phyloP scores from a whole-genome alignment of 1,284 basidiomycete species.

The Pseudozyma sp. region DNA sequence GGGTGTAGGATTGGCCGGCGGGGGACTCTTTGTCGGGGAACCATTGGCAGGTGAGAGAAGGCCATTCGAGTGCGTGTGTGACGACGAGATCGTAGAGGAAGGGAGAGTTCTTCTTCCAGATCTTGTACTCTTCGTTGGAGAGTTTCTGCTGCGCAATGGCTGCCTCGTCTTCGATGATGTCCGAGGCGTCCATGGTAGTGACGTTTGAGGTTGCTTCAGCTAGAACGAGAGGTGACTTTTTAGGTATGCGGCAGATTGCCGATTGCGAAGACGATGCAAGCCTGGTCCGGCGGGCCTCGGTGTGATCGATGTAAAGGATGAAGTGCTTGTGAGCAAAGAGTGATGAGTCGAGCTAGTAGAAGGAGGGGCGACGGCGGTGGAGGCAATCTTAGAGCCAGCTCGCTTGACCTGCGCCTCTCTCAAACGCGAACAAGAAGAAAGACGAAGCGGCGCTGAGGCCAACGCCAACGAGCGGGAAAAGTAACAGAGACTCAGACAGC shows the following conservation, averaged over 20 bases:
- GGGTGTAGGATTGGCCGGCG: slow-evolving; percentile 87
- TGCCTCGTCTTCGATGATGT: slow-evolving; percentile 60
- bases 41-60: slow-evolving; percentile 97
- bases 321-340: background rate
- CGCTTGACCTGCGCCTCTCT: too few species aligned
- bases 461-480: slow-evolving; percentile 3
- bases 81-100: slow-evolving; percentile 98
- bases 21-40: slow-evolving; percentile 92
- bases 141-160: slow-evolving; percentile 62
- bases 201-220: background rate
- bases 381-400: background rate
- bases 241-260: background rate
- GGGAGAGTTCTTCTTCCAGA: slow-evolving; percentile 69
- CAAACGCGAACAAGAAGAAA: background rate
- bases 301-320: too few species aligned
- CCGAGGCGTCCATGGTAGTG: slow-evolving; percentile 47
- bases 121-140: slow-evolving; percentile 67
- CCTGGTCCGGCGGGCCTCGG: too few species aligned
- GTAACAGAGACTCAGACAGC: slow-evolving; percentile 9
- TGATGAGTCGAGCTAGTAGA: background rate
- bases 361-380: slow-evolving; percentile 1
- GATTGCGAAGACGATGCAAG: too few species aligned
- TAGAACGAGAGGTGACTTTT: too few species aligned
- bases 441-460: background rate
- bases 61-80: slow-evolving; percentile 98